Percentiles rank a stretch among this genome's conserved stretches.
These are phyloP conservation scores for Aspergillus diversus DNA, from an alignment of 495 filamentous ascomycete species.

Conservation along the genomic window DNA sequence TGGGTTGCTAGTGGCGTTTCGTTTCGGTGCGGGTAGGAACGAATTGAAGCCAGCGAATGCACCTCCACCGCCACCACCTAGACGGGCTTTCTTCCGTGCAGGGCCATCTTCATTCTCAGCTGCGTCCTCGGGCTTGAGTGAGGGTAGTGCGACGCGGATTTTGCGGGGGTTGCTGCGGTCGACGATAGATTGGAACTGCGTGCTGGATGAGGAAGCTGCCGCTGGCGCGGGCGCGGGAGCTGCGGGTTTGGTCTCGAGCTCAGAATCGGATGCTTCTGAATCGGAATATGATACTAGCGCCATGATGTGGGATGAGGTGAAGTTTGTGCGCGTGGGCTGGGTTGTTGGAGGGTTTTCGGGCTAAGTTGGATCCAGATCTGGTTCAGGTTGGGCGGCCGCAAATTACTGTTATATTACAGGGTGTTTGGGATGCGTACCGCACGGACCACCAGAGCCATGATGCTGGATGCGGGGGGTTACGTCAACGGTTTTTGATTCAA, in stretches of 20 bases:
- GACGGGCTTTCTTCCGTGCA: constrained; percentile 70
- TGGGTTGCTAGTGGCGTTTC: constrained; percentile 30
- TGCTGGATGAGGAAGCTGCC: constrained; percentile 28
- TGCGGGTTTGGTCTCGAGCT: constrained; percentile 36
- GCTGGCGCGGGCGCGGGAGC: constrained; percentile 28
- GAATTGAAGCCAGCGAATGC: constrained; percentile 80
- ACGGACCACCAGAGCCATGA: background rate
- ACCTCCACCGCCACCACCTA: constrained; percentile 53
- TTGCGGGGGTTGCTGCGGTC: constrained; percentile 79
- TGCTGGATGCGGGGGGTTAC: too few species aligned
- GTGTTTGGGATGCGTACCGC: background rate
- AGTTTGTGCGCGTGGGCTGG: background rate
- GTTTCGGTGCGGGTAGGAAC: constrained; percentile 86
- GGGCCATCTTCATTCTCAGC: constrained; percentile 57
- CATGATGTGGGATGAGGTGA: constrained; percentile 51
- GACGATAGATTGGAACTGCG: constrained; percentile 70
- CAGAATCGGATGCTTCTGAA: constrained; percentile 75
- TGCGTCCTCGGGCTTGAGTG: constrained; percentile 47
- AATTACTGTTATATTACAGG: background rate
- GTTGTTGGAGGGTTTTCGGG: background rate
- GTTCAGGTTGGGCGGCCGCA: background rate
- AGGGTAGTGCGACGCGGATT: constrained; percentile 75
- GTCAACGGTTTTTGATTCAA: too few species aligned
- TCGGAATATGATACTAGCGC: constrained; percentile 82
- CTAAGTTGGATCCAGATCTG: background rate